Percentiles rank a stretch among this genome's conserved stretches.
These are phyloP conservation scores for Brettanomyces sp. DNA, from an alignment of 805 yeast species.

Conservation along the genomic window DNA sequence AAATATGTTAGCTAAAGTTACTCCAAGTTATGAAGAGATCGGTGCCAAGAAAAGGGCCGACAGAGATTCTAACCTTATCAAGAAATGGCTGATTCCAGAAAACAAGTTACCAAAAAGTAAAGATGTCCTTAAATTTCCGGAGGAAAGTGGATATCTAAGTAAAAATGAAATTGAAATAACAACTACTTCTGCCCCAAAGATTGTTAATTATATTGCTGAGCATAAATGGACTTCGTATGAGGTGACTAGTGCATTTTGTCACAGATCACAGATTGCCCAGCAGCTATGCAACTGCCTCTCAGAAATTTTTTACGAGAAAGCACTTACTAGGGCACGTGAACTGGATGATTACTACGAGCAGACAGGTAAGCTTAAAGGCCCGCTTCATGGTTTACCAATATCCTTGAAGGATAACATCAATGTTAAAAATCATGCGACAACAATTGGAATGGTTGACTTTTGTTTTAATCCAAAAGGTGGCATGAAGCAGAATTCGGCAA, in stretches of 20 bases:
- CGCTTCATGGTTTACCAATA: slow-evolving; percentile 56
- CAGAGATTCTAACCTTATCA: slow-evolving; percentile 32
- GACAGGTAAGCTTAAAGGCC: slow-evolving; percentile 45
- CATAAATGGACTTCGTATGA: slow-evolving; percentile 33
- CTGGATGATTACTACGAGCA: slow-evolving; percentile 41
- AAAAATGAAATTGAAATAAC: slow-evolving; percentile 31
- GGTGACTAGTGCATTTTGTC: slow-evolving; percentile 46
- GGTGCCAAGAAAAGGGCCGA: slow-evolving; percentile 31
- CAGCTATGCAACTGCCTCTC: slow-evolving; percentile 35
- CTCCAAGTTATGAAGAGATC: too few relatives aligned
- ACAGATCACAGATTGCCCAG: slow-evolving; percentile 49
- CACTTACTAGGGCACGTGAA: slow-evolving; percentile 44
- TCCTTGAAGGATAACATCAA: slow-evolving; percentile 34
- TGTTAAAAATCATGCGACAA: slow-evolving; percentile 37
- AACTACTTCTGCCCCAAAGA: slow-evolving; percentile 11
- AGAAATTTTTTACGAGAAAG: slow-evolving; percentile 47
- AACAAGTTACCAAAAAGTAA: slow-evolving; percentile 24
- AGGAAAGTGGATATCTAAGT: slow-evolving; percentile 26
- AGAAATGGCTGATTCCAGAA: slow-evolving; percentile 33
- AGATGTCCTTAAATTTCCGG: slow-evolving; percentile 33
- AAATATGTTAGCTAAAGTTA: too few relatives aligned
- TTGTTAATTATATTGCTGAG: slow-evolving; percentile 3
- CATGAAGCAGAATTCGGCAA: slow-evolving; percentile 27
- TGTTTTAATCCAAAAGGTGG: slow-evolving; percentile 23
- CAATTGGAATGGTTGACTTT: slow-evolving; percentile 34